These are phyloP conservation scores for Apophysomyces variabilis DNA, from an alignment of 371 early-diverging fungal genomes.

Conservation along the genomic window DNA sequence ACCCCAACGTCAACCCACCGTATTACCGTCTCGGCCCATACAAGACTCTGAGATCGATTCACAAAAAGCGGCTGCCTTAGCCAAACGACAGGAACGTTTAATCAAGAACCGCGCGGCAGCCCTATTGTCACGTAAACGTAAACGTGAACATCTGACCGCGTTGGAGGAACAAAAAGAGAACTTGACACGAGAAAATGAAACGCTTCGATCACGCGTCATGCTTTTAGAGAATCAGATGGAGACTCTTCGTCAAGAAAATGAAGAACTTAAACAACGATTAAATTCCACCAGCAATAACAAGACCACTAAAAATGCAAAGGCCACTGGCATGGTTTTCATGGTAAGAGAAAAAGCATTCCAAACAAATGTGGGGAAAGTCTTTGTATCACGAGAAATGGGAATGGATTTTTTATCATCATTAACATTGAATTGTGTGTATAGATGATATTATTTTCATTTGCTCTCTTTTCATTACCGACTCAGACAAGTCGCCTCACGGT, in stretches of 20 bases:
- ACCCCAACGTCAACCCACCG: background rate
- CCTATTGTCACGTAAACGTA: conserved; percentile 85
- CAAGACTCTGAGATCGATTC: conserved; percentile 15
- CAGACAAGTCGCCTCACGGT: background rate
- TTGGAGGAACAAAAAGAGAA: conserved; percentile 71
- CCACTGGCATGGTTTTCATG: conserved; percentile 18
- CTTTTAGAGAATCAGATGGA: conserved; percentile 58
- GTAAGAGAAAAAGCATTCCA: background rate
- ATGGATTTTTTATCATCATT: background rate
- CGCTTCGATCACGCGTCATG: conserved; percentile 54
- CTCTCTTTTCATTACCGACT: conserved; percentile 8
- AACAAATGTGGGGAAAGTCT: background rate
- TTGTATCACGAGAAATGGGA: background rate
- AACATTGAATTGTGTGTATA: background rate
- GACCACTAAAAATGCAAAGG: background rate
- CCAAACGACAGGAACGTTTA: conserved; percentile 83
- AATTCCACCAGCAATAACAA: background rate
- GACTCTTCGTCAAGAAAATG: conserved; percentile 34
- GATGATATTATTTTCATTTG: conserved; percentile 17
- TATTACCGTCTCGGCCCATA: background rate
- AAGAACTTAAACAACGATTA: conserved; percentile 26
- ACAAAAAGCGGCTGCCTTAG: conserved; percentile 29
- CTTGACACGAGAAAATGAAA: conserved; percentile 63
- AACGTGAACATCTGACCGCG: conserved; percentile 78
- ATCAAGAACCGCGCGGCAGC: conserved; percentile 93